These are phyloP conservation scores for Pythium brachiatum DNA, from an alignment of 352 stramenopile species.

Conservation along the genomic window DNA sequence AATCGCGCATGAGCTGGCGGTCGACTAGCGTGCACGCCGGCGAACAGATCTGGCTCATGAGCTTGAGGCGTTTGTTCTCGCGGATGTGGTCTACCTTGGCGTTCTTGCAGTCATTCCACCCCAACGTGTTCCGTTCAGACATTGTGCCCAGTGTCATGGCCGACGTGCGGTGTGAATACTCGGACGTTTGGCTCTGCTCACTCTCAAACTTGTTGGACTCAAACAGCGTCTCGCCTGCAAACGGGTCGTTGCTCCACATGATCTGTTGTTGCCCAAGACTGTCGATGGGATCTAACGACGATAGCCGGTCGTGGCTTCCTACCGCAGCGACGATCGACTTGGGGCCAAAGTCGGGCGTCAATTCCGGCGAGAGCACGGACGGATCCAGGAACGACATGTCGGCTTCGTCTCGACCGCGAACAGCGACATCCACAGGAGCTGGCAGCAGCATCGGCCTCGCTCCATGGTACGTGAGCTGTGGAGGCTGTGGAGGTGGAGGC, in stretches of 20 bases:
- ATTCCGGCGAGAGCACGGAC: not conserved
- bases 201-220: not conserved
- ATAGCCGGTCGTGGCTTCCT: constrained; percentile 34
- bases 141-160: not conserved
- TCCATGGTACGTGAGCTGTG: not conserved
- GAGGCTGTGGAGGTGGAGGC: not conserved
- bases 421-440: not conserved
- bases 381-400: constrained; percentile 49
- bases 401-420: not conserved
- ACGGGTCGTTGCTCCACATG: not conserved
- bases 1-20: constrained; percentile 51
- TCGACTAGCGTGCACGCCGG: constrained; percentile 59
- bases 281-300: not conserved
- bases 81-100: constrained; percentile 36
- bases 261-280: not conserved
- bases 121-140: not conserved
- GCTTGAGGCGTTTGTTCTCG: constrained; percentile 43
- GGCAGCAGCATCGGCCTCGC: not conserved
- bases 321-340: constrained; percentile 36
- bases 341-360: not conserved
- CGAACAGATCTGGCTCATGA: constrained; percentile 52
- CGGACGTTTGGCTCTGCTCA: not conserved
- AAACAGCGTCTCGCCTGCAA: not conserved
- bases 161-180: not conserved
- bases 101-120: not conserved